phyloP scores from a whole-genome alignment of 805 yeast genomes.

The Ogataea zsoltii region DNA sequence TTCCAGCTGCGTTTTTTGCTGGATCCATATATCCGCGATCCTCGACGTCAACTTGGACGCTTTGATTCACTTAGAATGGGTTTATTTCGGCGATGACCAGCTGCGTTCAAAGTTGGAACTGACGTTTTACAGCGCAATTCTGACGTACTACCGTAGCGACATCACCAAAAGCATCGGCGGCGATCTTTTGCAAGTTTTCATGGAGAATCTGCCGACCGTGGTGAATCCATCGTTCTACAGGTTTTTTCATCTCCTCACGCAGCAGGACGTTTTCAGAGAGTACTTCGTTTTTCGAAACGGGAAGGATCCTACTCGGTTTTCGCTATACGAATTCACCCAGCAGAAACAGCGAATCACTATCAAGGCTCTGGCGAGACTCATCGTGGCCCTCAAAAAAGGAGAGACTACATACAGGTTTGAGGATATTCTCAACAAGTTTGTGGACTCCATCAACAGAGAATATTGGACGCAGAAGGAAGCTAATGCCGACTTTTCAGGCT shows the following conservation, averaged over 20 bases:
- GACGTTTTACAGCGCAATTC: constrained; percentile 23
- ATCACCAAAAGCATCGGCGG: constrained; percentile 9
- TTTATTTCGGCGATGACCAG: constrained; percentile 24
- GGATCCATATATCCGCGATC: constrained; percentile 22
- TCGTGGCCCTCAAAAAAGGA: constrained; percentile 16
- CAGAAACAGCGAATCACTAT: constrained; percentile 21
- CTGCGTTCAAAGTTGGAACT: constrained; percentile 25
- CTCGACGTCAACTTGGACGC: constrained; percentile 21
- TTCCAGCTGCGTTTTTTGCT: constrained; percentile 16
- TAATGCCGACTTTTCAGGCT: neutral
- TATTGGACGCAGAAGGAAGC: constrained; percentile 16
- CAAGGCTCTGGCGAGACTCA: constrained; percentile 23
- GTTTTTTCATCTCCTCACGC: constrained; percentile 17
- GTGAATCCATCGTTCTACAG: constrained; percentile 14
- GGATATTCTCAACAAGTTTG: constrained; percentile 13
- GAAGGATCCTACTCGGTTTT: constrained; percentile 15
- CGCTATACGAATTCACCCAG: constrained; percentile 19
- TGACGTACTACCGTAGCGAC: constrained; percentile 17
- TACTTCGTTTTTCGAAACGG: constrained; percentile 26
- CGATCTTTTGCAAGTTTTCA: constrained; percentile 15
- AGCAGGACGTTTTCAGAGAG: constrained; percentile 8
- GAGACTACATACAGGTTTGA: neutral
- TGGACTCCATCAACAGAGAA: constrained; percentile 17
- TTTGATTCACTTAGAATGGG: constrained; percentile 32
- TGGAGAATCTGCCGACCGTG: constrained; percentile 20